These are phyloP conservation scores for Hypomontagnella submonticulosa DNA, from an alignment of 495 filamentous ascomycete species.

Conservation along the genomic window DNA sequence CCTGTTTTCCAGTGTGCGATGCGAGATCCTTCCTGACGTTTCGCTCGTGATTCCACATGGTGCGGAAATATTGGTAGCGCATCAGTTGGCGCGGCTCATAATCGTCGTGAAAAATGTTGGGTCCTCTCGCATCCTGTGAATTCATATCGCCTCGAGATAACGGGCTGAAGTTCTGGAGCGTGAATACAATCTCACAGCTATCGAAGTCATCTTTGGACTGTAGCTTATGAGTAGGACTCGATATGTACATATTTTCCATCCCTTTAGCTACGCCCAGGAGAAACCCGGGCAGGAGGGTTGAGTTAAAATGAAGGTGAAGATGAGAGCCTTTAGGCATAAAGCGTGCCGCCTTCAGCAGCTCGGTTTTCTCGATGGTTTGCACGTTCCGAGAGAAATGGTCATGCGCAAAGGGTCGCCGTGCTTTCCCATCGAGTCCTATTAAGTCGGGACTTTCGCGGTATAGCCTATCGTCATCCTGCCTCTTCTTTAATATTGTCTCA, in stretches of 20 bases:
- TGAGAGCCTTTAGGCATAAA: slow-evolving; percentile 65
- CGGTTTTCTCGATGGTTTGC: slow-evolving; percentile 58
- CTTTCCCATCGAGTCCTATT: slow-evolving; percentile 46
- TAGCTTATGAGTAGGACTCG: slow-evolving; percentile 55
- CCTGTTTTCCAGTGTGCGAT: slow-evolving; percentile 17
- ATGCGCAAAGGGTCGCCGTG: slow-evolving; percentile 48
- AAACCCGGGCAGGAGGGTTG: slow-evolving; percentile 60
- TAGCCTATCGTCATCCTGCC: slow-evolving; percentile 44
- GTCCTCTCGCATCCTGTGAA: slow-evolving; percentile 30
- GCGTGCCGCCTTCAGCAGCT: slow-evolving; percentile 54
- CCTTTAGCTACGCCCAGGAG: slow-evolving; percentile 62
- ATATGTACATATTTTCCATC: slow-evolving; percentile 64
- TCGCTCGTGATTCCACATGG: slow-evolving; percentile 39
- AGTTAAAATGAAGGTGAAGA: slow-evolving; percentile 68
- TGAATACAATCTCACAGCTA: slow-evolving; percentile 62
- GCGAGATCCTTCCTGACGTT: slow-evolving; percentile 7
- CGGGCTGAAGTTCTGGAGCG: slow-evolving; percentile 50
- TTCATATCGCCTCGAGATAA: slow-evolving; percentile 15
- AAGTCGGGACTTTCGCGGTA: slow-evolving; percentile 37
- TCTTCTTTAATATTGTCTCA: slow-evolving; percentile 47
- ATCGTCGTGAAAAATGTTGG: slow-evolving; percentile 28
- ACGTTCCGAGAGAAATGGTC: slow-evolving; percentile 62
- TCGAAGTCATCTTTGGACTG: slow-evolving; percentile 47
- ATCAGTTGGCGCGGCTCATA: slow-evolving; percentile 49
- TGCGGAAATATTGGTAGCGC: slow-evolving; percentile 52